Conservation (phyloP, 2,329 filamentous ascomycete species). For the Pseudogymnoascus sp. region DNA sequence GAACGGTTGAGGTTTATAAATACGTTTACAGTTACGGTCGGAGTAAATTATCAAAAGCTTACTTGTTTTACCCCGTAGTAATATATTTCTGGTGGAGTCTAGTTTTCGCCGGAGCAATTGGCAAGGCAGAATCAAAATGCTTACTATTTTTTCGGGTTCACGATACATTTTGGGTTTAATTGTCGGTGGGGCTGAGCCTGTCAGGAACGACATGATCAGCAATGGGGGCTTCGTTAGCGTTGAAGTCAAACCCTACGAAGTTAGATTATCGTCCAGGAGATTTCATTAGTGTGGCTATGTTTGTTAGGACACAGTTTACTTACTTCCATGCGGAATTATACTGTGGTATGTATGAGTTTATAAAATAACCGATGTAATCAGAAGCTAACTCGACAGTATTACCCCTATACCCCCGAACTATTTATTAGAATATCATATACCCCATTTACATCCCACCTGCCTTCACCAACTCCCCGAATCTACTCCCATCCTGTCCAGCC, state of each 20-base stretch:
- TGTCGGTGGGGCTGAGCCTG: background rate
- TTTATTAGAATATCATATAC: background rate
- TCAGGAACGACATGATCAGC: background rate
- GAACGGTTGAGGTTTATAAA: background rate
- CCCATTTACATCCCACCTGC: background rate
- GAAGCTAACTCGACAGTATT: background rate
- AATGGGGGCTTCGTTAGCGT: background rate
- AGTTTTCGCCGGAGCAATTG: background rate
- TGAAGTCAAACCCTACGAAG: background rate
- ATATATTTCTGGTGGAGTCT: background rate
- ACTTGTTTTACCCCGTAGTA: background rate
- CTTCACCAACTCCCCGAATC: constrained; percentile 13
- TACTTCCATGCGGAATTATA: background rate
- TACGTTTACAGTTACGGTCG: background rate
- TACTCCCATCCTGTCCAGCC: constrained; percentile 10
- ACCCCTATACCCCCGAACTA: background rate
- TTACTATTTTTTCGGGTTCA: constrained; percentile 1
- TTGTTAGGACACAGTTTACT: background rate
- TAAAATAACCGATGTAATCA: background rate
- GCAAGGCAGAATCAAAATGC: background rate
- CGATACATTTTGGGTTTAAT: background rate
- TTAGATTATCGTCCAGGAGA: background rate
- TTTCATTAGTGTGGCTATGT: background rate
- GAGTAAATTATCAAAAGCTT: background rate
- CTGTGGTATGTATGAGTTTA: background rate